Evolutionary conservation across 2,329 filamentous ascomycete genomes (phyloP).

Genomic region (Cladosporium sp.): DNA sequence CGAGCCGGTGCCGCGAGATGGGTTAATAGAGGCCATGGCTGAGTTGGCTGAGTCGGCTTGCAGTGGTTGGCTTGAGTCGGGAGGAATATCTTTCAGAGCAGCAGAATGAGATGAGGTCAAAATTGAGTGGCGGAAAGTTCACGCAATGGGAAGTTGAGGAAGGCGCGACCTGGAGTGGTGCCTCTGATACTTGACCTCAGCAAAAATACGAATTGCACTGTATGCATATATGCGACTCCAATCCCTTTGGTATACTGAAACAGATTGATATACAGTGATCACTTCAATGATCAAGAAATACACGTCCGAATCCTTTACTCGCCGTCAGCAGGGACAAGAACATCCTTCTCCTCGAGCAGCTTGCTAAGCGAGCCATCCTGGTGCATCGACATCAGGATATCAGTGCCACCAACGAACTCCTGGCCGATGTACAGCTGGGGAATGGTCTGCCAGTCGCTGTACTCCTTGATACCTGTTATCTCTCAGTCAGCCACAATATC

Average conservation of each 20-base stretch:
- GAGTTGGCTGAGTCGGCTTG: neutral
- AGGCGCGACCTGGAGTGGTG: neutral
- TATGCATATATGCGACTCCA: neutral
- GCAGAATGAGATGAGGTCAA: neutral
- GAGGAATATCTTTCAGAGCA: neutral
- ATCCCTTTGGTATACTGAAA: slow-evolving; percentile 8
- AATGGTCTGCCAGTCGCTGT: slow-evolving; percentile 98
- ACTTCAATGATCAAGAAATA: neutral
- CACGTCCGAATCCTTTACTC: slow-evolving; percentile 7
- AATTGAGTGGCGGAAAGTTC: neutral
- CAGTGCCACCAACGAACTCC: slow-evolving; percentile 96
- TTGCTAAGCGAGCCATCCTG: slow-evolving; percentile 91
- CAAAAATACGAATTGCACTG: too few relatives aligned
- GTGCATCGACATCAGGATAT: slow-evolving; percentile 96
- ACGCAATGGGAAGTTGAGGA: neutral
- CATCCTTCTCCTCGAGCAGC: slow-evolving; percentile 85
- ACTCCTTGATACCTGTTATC: slow-evolving; percentile 89
- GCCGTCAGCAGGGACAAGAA: slow-evolving; percentile 66
- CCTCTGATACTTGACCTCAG: neutral
- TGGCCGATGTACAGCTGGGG: slow-evolving; percentile 93
- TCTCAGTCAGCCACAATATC: slow-evolving; percentile 5
- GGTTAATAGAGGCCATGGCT: neutral
- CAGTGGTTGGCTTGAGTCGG: neutral
- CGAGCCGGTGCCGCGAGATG: neutral
- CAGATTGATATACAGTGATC: slow-evolving; percentile 10